Evolutionary conservation across 169 alveolate genomes (phyloP).

Genomic region (Cryptosporidium ubiquitum): DNA sequence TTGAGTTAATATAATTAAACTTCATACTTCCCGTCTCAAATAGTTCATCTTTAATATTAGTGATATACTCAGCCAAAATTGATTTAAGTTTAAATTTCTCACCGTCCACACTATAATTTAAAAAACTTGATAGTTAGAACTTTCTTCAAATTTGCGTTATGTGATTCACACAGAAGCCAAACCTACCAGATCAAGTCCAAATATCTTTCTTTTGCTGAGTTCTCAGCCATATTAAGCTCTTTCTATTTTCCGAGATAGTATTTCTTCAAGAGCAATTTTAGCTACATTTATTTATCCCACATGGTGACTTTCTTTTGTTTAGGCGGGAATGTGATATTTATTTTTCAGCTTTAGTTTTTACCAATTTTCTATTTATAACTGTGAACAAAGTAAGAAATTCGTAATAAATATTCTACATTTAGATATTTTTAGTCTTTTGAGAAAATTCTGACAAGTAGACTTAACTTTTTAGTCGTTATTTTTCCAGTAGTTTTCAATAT

Average conservation of each 20-base stretch:
- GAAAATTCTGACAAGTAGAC: too few species aligned
- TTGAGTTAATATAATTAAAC: constrained; percentile 55
- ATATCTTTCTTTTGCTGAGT: background rate
- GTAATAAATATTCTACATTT: too few species aligned
- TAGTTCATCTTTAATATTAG: constrained; percentile 20
- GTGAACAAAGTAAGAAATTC: background rate
- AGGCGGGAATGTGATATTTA: background rate
- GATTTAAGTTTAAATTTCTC: background rate
- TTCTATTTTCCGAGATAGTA: background rate
- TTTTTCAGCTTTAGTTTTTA: background rate
- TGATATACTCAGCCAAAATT: constrained; percentile 4
- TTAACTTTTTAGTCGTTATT: background rate
- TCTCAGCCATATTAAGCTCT: background rate
- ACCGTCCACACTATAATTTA: constrained; percentile 22
- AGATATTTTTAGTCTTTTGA: background rate
- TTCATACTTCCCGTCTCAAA: background rate
- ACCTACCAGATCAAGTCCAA: constrained; percentile 42
- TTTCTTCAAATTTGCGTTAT: background rate
- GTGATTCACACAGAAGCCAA: background rate
- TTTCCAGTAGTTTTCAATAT: background rate
- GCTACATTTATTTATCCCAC: background rate
- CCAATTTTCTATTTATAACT: too few species aligned
- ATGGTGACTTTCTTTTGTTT: background rate
- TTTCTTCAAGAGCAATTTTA: background rate
- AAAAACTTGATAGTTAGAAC: background rate